Evolutionary conservation across 495 filamentous ascomycete genomes (phyloP).

Genomic region (Choiromyces venosus): DNA sequence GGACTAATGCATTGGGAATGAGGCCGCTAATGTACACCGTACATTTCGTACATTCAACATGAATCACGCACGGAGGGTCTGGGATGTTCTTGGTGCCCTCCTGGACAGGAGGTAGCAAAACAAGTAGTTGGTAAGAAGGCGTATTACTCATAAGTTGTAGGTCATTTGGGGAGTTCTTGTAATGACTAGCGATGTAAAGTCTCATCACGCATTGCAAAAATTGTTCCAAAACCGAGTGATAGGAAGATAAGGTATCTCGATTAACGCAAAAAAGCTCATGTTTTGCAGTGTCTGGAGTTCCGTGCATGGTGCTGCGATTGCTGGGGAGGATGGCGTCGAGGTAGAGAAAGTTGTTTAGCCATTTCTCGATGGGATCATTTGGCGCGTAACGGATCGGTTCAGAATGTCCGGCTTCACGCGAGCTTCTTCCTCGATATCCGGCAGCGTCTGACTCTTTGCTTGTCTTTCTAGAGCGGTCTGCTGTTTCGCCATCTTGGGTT

Average conservation of each 20-base stretch:
- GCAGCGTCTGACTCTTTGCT: conserved; percentile 58
- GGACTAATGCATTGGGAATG: too few relatives aligned
- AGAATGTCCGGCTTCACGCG: conserved; percentile 83
- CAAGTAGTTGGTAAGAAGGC: conserved; percentile 93
- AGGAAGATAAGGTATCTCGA: conserved; percentile 94
- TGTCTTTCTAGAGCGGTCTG: conserved; percentile 66
- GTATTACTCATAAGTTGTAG: conserved; percentile 97
- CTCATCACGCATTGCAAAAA: conserved; percentile 98
- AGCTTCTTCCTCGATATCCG: conserved; percentile 63
- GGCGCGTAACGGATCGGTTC: conserved; percentile 94
- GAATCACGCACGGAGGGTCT: conserved; percentile 88
- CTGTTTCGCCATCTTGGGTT: conserved; percentile 57
- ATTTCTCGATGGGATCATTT: conserved; percentile 86
- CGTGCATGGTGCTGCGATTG: conserved; percentile 66
- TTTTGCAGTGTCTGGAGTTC: conserved; percentile 81
- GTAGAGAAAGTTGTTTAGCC: conserved; percentile 91
- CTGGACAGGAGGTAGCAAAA: conserved; percentile 80
- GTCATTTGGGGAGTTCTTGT: conserved; percentile 98
- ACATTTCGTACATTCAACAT: too few relatives aligned
- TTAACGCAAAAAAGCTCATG: conserved; percentile 92
- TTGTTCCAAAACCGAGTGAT: conserved; percentile 93
- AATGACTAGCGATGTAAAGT: conserved; percentile 94
- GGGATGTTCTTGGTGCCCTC: conserved; percentile 73
- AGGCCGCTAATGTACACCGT: too few relatives aligned
- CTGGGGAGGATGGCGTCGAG: conserved; percentile 82